A percentile compares a stretch with the other conserved stretches of the same genome.
These are phyloP conservation scores for Beauveria pseudobassiana DNA, from an alignment of 2,329 filamentous ascomycete genomes.

Conservation along the genomic window DNA sequence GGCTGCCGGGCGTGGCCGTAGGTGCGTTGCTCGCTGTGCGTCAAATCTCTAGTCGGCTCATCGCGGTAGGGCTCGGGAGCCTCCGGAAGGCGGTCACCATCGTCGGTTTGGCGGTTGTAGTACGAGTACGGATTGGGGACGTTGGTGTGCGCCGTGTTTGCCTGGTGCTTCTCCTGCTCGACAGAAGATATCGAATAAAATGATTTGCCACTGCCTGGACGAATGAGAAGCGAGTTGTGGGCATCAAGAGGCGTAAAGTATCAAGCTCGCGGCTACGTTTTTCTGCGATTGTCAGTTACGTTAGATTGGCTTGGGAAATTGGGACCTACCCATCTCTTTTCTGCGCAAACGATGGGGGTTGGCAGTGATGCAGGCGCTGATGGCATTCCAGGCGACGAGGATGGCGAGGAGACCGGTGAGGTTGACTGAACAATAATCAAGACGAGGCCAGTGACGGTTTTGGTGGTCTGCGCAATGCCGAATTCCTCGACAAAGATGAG, in stretches of 20 bases:
- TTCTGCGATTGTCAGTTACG: constrained; percentile 44
- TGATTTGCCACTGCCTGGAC: constrained; percentile 27
- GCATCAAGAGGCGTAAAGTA: constrained; percentile 78
- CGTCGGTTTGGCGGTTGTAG: neutral
- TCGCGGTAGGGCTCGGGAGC: neutral
- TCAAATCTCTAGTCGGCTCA: neutral
- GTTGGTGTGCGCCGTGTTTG: constrained; percentile 17
- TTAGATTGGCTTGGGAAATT: constrained; percentile 1
- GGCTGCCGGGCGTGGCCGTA: neutral
- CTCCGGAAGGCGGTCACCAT: neutral
- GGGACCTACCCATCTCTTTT: constrained; percentile 75
- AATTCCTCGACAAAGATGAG: constrained; percentile 92
- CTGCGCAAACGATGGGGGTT: constrained; percentile 85
- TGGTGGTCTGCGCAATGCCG: constrained; percentile 80
- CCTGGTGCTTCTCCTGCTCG: constrained; percentile 27
- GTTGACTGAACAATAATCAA: constrained; percentile 86
- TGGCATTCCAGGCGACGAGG: constrained; percentile 80
- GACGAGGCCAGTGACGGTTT: constrained; percentile 89
- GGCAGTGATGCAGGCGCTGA: constrained; percentile 73
- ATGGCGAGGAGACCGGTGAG: constrained; percentile 79
- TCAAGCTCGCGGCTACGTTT: constrained; percentile 69
- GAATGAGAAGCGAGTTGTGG: constrained; percentile 74
- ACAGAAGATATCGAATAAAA: constrained; percentile 37
- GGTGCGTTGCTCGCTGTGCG: neutral
- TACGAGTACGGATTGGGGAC: constrained; percentile 26